Percentiles rank a stretch among this genome's conserved stretches.
Conservation (phyloP, 192 early-diverging fungal species). For the Cladochytrium replicatum region DNA sequence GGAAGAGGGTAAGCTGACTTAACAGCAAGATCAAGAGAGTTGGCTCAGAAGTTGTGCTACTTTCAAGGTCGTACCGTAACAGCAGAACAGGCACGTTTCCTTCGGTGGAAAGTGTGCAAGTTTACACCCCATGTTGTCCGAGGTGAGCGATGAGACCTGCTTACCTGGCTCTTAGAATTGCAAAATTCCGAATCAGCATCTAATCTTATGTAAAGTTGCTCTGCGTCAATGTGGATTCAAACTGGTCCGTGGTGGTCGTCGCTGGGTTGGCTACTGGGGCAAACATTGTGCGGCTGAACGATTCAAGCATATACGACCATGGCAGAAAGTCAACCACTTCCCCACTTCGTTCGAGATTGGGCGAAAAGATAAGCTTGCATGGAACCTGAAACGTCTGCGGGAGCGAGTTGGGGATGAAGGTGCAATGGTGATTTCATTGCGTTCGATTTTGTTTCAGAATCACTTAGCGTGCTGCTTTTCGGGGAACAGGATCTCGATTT, state of each 20-base stretch:
- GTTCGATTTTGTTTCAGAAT: neutral
- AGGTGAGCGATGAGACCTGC: conserved; percentile 13
- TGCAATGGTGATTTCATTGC: conserved; percentile 7
- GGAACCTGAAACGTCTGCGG: conserved; percentile 7
- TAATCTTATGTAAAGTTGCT: conserved; percentile 11
- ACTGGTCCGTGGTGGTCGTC: conserved; percentile 20
- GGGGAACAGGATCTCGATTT: conserved; percentile 21
- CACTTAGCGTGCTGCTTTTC: neutral
- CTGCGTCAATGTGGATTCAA: conserved; percentile 27
- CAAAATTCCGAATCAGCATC: neutral
- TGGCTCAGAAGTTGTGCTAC: conserved; percentile 1
- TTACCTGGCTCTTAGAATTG: neutral
- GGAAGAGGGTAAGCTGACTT: conserved; percentile 13
- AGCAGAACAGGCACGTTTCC: too few relatives aligned
- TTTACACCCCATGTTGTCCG: conserved; percentile 35
- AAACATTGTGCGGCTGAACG: conserved; percentile 28
- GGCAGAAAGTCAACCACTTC: conserved; percentile 46
- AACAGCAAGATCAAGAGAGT: conserved; percentile 1
- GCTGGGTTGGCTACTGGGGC: conserved; percentile 39
- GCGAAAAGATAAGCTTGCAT: conserved; percentile 30
- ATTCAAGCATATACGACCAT: conserved; percentile 27
- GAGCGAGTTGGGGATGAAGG: conserved; percentile 12
- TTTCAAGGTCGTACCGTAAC: conserved; percentile 9
- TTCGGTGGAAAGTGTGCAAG: conserved; percentile 36
- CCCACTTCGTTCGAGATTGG: conserved; percentile 41